phyloP scores from a whole-genome alignment of 805 yeast genomes.

The Saccharomycopsis sp. region DNA sequence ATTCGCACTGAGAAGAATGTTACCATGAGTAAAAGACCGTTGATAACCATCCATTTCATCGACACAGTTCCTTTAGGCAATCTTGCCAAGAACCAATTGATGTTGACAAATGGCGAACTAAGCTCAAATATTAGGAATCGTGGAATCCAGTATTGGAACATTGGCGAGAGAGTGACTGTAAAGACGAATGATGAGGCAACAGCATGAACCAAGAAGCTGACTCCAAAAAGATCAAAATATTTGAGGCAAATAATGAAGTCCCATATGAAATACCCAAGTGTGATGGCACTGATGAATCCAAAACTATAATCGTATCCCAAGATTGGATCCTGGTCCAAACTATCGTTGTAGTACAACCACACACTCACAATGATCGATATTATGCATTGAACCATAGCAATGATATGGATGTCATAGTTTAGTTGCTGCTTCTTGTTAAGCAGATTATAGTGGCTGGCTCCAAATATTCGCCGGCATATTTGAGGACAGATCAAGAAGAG shows the following conservation, averaged over 20 bases:
- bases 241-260: constrained; percentile 65
- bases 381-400: constrained; percentile 77
- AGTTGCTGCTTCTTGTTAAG: constrained; percentile 39
- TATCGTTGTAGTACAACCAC: constrained; percentile 59
- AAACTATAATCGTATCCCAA: constrained; percentile 71
- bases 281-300: constrained; percentile 63
- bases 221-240: constrained; percentile 65
- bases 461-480: constrained; percentile 43
- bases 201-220: constrained; percentile 80
- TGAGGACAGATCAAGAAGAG: constrained; percentile 48
- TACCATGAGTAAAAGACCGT: constrained; percentile 63
- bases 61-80: constrained; percentile 65
- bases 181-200: constrained; percentile 74
- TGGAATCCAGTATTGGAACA: constrained; percentile 75
- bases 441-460: constrained; percentile 46
- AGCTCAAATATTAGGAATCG: constrained; percentile 79
- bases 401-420: constrained; percentile 88
- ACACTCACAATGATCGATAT: constrained; percentile 51
- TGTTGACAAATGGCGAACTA: constrained; percentile 90
- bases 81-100: constrained; percentile 84
- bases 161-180: constrained; percentile 56
- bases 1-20: constrained; percentile 76
- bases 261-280: constrained; percentile 89
- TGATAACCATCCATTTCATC: constrained; percentile 44
- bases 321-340: constrained; percentile 43